Base-by-base conservation (phyloP, 495 filamentous ascomycete species). In the Xylaria telfairii region DNA sequence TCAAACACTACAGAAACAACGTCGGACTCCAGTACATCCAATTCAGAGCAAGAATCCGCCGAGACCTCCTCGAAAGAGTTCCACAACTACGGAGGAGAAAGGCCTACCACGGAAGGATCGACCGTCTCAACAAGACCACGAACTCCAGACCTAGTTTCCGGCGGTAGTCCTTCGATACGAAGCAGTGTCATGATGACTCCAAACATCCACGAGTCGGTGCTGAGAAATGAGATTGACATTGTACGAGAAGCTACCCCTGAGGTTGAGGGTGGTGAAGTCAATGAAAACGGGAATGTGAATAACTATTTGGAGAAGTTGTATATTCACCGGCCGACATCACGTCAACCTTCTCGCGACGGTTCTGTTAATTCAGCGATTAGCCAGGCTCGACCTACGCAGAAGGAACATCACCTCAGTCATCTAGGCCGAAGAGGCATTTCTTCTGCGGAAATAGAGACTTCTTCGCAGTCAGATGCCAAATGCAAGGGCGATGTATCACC, bases 31-130 rank as follows among this genome's bases (percentile, higher is more conserved):
- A 59, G 37, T n/a, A 32, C 21, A 21, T 61, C 70, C 15, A 28
- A 2, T 34, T 41, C 34, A 15, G 68, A 57, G 0, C 39, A 66
- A 28, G 64, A 71, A 28, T 21, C 49, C 6, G 37, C 61, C 26
- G 70, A 49, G 44, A 37, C 30, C 28, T 70, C 68, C 24, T 46
- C 44, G 19, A 39, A 49, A 26, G n/a, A 39, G 7, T 46, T 28
- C 8, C 53, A 59, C 4, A 49, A 21, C 34, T 9, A 69, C 42
- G 49, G 49, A 32, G 34, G 39, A 44, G 57, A 64, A 63, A 28
- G 67, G 59, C 32, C 72, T 71, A 72, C 17, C 74, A 77, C 68
- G n/a, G 57, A 41, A 47, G 68, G 51, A 30, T 65, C 67, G 3
- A 39, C 57, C 3, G 51, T 32, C 10, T 71, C 69, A 34, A 71